These are phyloP conservation scores for Histomonas meleagridis DNA, from an alignment of 208 protist species.

Conservation along the genomic window DNA sequence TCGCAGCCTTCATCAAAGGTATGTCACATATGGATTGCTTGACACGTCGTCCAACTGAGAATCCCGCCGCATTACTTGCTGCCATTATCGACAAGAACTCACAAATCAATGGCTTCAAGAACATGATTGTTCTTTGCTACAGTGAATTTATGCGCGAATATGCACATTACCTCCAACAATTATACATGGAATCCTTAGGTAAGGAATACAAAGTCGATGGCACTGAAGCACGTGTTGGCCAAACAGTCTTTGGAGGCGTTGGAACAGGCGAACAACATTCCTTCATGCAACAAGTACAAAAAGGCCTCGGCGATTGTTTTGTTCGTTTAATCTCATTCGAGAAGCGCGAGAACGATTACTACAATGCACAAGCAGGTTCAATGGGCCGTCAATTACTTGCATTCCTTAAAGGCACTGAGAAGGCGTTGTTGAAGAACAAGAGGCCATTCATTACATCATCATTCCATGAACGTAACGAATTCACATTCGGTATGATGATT, in stretches of 20 bases:
- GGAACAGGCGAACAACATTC: slow-evolving; percentile 23
- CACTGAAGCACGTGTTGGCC: background rate
- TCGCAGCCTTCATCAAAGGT: background rate
- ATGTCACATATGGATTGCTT: slow-evolving; percentile 12
- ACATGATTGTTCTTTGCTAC: slow-evolving; percentile 36
- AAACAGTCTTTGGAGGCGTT: slow-evolving; percentile 28
- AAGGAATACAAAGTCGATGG: background rate
- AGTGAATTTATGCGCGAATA: slow-evolving; percentile 13
- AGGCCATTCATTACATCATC: background rate
- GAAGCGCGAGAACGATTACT: background rate
- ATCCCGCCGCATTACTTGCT: background rate
- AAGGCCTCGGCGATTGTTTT: background rate
- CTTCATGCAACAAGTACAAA: slow-evolving; percentile 36
- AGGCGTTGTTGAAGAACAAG: slow-evolving; percentile 32
- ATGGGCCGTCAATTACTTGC: background rate
- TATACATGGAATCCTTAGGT: slow-evolving; percentile 33
- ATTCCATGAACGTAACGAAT: slow-evolving; percentile 4
- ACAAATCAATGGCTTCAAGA: background rate
- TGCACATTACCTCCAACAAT: slow-evolving; percentile 14
- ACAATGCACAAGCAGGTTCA: background rate
- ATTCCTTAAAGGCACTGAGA: background rate
- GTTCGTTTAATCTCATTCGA: background rate
- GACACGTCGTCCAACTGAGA: background rate
- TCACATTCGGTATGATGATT: slow-evolving; percentile 33
- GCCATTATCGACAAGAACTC: background rate